Conservation (phyloP, 106 monocot genomes). For the Apostasia shenzhenica region DNA sequence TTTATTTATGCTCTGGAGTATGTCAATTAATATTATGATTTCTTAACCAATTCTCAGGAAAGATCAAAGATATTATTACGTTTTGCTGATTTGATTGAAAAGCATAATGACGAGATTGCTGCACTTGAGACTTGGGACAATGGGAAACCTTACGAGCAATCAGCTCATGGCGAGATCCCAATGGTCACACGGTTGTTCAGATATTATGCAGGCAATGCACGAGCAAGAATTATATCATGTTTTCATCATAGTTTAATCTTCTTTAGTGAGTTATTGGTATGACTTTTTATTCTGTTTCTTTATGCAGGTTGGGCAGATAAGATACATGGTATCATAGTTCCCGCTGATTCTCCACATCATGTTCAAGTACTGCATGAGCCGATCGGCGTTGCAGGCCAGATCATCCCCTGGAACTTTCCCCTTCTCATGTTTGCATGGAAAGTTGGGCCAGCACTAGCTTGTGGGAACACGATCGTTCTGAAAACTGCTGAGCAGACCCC, state of each 20-base stretch:
- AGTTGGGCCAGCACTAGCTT: conserved; percentile 84
- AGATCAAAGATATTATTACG: conserved; percentile 46
- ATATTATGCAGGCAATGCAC: conserved; percentile 70
- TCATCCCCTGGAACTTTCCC: conserved; percentile 91
- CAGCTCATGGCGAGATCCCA: conserved; percentile 56
- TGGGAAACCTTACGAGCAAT: conserved; percentile 77
- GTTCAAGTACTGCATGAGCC: conserved; percentile 79
- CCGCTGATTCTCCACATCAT: conserved; percentile 75
- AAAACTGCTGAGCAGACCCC: conserved; percentile 90
- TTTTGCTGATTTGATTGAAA: conserved; percentile 82
- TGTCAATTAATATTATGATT: background rate
- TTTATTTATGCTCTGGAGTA: background rate
- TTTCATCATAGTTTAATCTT: background rate
- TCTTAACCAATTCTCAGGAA: conserved; percentile 37
- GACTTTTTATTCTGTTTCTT: background rate
- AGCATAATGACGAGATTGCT: conserved; percentile 81
- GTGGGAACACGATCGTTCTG: conserved; percentile 68
- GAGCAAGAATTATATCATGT: background rate
- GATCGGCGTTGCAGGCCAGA: conserved; percentile 81
- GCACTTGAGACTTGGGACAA: conserved; percentile 88
- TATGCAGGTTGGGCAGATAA: conserved; percentile 80
- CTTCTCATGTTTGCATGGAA: conserved; percentile 89
- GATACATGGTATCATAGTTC: conserved; percentile 81
- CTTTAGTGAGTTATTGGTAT: background rate
- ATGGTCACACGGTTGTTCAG: conserved; percentile 66